Evolutionary conservation across 2,329 filamentous ascomycete species (phyloP).

Genomic region (Sclerotinia subarctica): DNA sequence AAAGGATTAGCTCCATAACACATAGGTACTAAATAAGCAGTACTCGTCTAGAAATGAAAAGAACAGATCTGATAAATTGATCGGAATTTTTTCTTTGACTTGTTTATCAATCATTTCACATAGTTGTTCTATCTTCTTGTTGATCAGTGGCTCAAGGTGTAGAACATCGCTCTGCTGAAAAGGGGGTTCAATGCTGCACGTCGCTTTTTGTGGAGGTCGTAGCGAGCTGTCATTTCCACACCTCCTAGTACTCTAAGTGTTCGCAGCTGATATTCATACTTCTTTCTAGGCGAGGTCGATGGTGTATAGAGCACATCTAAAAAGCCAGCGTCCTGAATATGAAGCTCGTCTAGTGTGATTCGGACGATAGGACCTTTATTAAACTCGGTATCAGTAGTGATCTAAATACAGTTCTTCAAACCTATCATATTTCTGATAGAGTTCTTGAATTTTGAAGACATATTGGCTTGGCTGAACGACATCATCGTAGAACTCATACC

Average conservation of each 20-base stretch:
- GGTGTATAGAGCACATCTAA: constrained; percentile 42
- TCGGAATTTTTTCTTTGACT: not conserved
- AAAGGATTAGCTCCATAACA: not conserved
- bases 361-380: constrained; percentile 38
- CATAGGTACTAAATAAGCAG: not conserved
- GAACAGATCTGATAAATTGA: not conserved
- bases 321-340: constrained; percentile 39
- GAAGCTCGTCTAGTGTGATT: constrained; percentile 35
- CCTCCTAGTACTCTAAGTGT: constrained; percentile 9
- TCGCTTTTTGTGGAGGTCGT: constrained; percentile 26
- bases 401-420: not conserved
- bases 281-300: constrained; percentile 12
- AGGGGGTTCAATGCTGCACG: constrained; percentile 25
- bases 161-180: constrained; percentile 26
- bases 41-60: not conserved
- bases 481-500: constrained; percentile 43
- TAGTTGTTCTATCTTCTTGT: constrained; percentile 25
- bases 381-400: not conserved
- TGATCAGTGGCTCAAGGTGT: constrained; percentile 27
- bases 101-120: not conserved
- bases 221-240: constrained; percentile 19
- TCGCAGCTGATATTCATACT: constrained; percentile 19
- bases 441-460: constrained; percentile 42
- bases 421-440: constrained; percentile 42
- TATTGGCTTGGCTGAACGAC: constrained; percentile 43